phyloP scores from a whole-genome alignment of 2,329 filamentous ascomycete species.

The Achaetomium macrosporum region DNA sequence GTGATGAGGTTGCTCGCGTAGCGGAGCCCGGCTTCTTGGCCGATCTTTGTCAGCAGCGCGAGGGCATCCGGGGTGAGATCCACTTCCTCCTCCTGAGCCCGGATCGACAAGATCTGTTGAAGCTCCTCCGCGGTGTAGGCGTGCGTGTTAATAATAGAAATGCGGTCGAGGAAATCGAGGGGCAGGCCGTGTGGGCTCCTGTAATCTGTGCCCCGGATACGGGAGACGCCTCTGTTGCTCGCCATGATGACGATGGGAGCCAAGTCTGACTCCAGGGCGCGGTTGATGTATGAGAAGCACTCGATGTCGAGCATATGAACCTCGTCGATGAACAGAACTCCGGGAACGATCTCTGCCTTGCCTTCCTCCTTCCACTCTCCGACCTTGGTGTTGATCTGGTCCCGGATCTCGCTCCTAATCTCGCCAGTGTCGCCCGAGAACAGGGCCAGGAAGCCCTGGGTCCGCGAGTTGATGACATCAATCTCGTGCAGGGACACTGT shows the following conservation, averaged over 20 bases:
- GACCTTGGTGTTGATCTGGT: constrained; percentile 99
- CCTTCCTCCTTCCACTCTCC: constrained; percentile 99
- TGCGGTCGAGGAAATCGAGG: constrained; percentile 90
- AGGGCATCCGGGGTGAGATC: constrained; percentile 86
- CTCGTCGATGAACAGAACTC: constrained; percentile 96
- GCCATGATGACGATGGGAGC: constrained; percentile 99
- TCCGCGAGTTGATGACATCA: constrained; percentile 97
- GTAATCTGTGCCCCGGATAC: constrained; percentile 91
- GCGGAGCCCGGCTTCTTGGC: constrained; percentile 81
- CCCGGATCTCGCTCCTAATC: constrained; percentile 92
- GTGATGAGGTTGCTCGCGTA: constrained; percentile 99
- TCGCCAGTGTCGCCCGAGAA: constrained; percentile 98
- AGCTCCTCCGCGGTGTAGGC: constrained; percentile 79
- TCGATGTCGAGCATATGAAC: constrained; percentile 99
- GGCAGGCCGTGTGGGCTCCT: constrained; percentile 88
- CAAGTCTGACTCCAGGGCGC: constrained; percentile 88
- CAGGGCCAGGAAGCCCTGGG: constrained; percentile 94
- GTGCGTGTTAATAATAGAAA: constrained; percentile 93
- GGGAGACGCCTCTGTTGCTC: constrained; percentile 86
- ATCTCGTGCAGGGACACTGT: constrained; percentile 97
- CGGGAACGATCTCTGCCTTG: constrained; percentile 96
- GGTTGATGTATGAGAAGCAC: constrained; percentile 98
- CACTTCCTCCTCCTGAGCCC: constrained; percentile 92
- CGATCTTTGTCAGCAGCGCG: constrained; percentile 91
- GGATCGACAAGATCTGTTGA: constrained; percentile 84